Evolutionary conservation across 805 yeast genomes (phyloP), one percentile per base, ranked within the genome.

Genomic region (Starmerella powellii): DNA sequence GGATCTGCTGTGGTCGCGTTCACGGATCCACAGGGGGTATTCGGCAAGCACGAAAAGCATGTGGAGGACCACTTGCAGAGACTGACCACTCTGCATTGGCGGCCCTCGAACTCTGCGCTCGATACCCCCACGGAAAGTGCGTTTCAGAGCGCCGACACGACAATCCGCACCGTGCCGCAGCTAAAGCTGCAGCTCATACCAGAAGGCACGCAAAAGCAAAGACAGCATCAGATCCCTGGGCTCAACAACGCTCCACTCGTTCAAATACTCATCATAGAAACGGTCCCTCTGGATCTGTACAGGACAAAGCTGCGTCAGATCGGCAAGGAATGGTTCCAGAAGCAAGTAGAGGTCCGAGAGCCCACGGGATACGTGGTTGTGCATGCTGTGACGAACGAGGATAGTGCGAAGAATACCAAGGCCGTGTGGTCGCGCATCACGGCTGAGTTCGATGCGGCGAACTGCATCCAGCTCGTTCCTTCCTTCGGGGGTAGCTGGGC

Each of bases 221-320:
- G 57, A 8, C 60, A 61, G 44, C 70, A 65, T 47, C 63, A 59
- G 45, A 49, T 65, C 44, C 62, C 64, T 12, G 68, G 64, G 2
- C 48, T 66, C 8, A 60, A 63, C n/a, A 58, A 61, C 31, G 61
- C 68, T 4, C 75, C 81, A 1, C 76, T 79, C 50, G 63, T 82
- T 35, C 70, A 79, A 49, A 55, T 86, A 17, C 76, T 88, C 65
- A 72, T 87, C 42, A 68, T 88, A 6, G 71, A 71, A 42, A 73
- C 79, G 46, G 76, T 73, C 4, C 73, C 72, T 34, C 58, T 80
- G 16, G 97, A 88, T 13, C 73, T 73, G 1, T 88, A 88, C 59
- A 67, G 93, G 46, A 60, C 80, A 0, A 82, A 79, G 53, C 85
- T 81, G 1, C 71, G 98, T 31, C 94, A 94, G 1, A 64, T 85